Conservation (phyloP, 768 basidiomycete genomes). For the Kwoniella pini region DNA sequence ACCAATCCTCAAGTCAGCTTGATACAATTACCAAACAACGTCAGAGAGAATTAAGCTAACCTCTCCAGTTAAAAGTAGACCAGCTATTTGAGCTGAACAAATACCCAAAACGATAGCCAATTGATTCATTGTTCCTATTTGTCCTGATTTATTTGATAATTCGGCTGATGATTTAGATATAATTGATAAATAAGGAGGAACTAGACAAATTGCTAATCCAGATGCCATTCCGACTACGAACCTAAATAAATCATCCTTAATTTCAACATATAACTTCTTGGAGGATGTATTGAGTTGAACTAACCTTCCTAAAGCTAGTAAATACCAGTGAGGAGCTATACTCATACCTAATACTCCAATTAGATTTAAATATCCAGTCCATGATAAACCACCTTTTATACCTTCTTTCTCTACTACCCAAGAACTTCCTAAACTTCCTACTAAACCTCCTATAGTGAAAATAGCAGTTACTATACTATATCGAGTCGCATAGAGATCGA, state of each 20-base stretch:
- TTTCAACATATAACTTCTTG: no score
- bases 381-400: conserved; percentile 41
- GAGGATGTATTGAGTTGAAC: no score
- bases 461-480: conserved; percentile 83
- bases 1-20: background rate
- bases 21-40: background rate
- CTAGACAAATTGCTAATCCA: conserved; percentile 49
- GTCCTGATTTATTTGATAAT: conserved; percentile 35
- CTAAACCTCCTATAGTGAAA: conserved; percentile 83
- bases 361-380: conserved; percentile 51
- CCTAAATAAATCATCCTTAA: conserved; percentile 19
- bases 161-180: conserved; percentile 37
- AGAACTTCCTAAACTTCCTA: conserved; percentile 58
- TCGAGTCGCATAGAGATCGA: conserved; percentile 71
- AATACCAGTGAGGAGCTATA: conserved; percentile 42
- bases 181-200: conserved; percentile 47
- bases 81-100: conserved; percentile 43
- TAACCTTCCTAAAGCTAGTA: conserved; percentile 44
- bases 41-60: conserved; percentile 19
- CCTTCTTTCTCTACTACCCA: conserved; percentile 39
- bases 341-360: conserved; percentile 44
- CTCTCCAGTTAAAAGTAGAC: conserved; percentile 43
- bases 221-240: conserved; percentile 47
- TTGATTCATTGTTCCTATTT: conserved; percentile 51
- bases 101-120: conserved; percentile 50